Evolutionary conservation across 768 basidiomycete species (phyloP), one percentile per base, ranked within the genome.

Genomic region (Suillus variegatus): DNA sequence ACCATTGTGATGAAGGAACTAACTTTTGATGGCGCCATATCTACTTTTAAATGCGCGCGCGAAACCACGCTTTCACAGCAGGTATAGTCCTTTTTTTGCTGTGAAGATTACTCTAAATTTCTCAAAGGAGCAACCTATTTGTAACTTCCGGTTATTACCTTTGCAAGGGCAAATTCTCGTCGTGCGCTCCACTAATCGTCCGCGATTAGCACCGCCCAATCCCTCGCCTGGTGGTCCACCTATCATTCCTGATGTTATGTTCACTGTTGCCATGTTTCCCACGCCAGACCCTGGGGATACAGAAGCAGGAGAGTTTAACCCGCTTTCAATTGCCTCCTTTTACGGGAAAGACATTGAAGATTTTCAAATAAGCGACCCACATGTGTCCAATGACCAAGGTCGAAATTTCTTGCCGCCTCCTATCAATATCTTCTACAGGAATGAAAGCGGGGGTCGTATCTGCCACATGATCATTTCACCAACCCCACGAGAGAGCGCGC

Each of bases 71-170:
- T 71, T 66, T 77, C 75, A 18, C 69, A 74, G 3, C 61, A 62
- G 61, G 61, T 62, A 62, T 14, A 18, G 22, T 58, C 6, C 54
- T 69, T 73, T 36, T 64, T 65, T 41, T 72, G 18, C 60, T 46
- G 56, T 44, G 32, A 40, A 66, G 41, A 28, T 28, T 43, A 12
- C 10, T 66, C 40, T 57, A 18, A 66, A 44, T 70, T 62, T 62
- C 25, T 36, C 38, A 32, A 64, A 86, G 86, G 74, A 76, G 35
- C 83, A 86, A 69, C 75, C 76, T 28, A 84, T 89, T 65, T 81
- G 79, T 63, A 83, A 81, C n/a, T 74, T 86, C 58, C 82, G 85
- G 38, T 78, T 84, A 32, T 71, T 87, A 43, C 86, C 86, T 2
- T 74, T 76, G 16, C 87, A 88, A 70, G 74, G 77, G 10, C 79